These are phyloP conservation scores for Naematelia encephala DNA, from an alignment of 768 basidiomycete genomes.

Conservation along the genomic window DNA sequence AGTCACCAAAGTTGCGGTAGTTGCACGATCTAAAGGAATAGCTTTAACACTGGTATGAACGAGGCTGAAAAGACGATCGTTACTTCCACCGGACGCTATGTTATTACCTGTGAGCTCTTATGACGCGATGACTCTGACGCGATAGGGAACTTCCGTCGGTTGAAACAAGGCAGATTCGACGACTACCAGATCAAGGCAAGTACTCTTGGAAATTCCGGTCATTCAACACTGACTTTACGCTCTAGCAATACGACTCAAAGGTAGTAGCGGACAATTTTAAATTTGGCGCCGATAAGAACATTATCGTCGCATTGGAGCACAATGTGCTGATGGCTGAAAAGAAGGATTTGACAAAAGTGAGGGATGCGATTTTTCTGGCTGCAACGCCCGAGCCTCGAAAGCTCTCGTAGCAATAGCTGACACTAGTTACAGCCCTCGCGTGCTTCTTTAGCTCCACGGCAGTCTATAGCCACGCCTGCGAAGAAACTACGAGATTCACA, in stretches of 20 bases:
- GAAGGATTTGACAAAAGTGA: conserved; percentile 81
- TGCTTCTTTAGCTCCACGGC: conserved; percentile 32
- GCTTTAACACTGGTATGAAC: conserved; percentile 87
- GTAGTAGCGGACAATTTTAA: conserved; percentile 98
- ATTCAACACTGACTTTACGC: not conserved
- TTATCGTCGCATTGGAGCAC: conserved; percentile 92
- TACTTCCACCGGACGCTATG: conserved; percentile 85
- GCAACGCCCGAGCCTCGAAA: not conserved
- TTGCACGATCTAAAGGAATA: conserved; percentile 42
- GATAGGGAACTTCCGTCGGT: conserved; percentile 80
- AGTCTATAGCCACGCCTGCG: conserved; percentile 10
- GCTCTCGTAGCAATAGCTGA: not conserved
- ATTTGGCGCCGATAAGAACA: conserved; percentile 95
- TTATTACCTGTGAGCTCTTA: conserved; percentile 70
- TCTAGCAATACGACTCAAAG: conserved; percentile 70
- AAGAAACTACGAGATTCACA: conserved; percentile 13
- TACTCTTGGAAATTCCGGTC: not conserved
- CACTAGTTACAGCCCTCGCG: conserved; percentile 25
- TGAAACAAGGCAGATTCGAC: conserved; percentile 85
- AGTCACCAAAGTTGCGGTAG: not conserved
- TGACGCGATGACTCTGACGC: conserved; percentile 2
- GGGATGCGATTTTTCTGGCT: conserved; percentile 29
- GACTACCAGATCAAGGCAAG: conserved; percentile 86
- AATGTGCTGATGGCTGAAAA: conserved; percentile 92
- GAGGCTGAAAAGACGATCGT: conserved; percentile 92